These are phyloP conservation scores for Coemansia sp. DNA, from an alignment of 192 early-diverging fungal species.

Conservation along the genomic window DNA sequence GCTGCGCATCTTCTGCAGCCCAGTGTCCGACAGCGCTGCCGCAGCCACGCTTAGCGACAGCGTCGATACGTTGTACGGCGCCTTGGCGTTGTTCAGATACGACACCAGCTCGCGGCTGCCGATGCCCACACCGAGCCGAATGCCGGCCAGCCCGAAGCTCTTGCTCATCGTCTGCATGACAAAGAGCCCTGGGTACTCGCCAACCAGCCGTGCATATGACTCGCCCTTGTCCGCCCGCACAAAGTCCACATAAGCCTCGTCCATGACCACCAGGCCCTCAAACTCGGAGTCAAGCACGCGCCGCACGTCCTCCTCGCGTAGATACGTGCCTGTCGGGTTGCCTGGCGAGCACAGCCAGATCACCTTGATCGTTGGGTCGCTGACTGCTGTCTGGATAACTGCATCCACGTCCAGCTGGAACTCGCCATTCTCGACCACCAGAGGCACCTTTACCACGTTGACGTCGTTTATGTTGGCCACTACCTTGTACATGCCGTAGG, in stretches of 20 bases:
- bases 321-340: slow-evolving; percentile 92
- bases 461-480: slow-evolving; percentile 95
- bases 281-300: slow-evolving; percentile 51
- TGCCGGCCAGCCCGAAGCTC: slow-evolving; percentile 96
- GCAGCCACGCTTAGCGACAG: slow-evolving; percentile 76
- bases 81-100: slow-evolving; percentile 96
- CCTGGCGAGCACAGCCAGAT: slow-evolving; percentile 98
- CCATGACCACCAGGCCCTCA: slow-evolving; percentile 90
- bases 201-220: slow-evolving; percentile 76
- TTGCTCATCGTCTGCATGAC: slow-evolving; percentile 99
- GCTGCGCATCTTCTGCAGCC: slow-evolving; percentile 65
- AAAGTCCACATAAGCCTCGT: slow-evolving; percentile 99
- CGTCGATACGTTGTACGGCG: slow-evolving; percentile 97
- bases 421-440: slow-evolving; percentile 68
- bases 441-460: slow-evolving; percentile 76
- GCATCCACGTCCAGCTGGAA: slow-evolving; percentile 49
- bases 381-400: slow-evolving; percentile 53
- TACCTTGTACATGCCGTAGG: slow-evolving; percentile 99
- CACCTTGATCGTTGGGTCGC: slow-evolving; percentile 83
- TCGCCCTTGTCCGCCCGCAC: slow-evolving; percentile 60
- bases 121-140: slow-evolving; percentile 87
- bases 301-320: slow-evolving; percentile 62
- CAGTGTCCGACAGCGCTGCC: slow-evolving; percentile 71
- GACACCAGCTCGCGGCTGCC: slow-evolving; percentile 75
- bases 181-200: slow-evolving; percentile 87